Evolutionary conservation across 2,329 filamentous ascomycete species (phyloP), one percentile per base, ranked within the genome.

Genomic region (Raffaelea arxii): DNA sequence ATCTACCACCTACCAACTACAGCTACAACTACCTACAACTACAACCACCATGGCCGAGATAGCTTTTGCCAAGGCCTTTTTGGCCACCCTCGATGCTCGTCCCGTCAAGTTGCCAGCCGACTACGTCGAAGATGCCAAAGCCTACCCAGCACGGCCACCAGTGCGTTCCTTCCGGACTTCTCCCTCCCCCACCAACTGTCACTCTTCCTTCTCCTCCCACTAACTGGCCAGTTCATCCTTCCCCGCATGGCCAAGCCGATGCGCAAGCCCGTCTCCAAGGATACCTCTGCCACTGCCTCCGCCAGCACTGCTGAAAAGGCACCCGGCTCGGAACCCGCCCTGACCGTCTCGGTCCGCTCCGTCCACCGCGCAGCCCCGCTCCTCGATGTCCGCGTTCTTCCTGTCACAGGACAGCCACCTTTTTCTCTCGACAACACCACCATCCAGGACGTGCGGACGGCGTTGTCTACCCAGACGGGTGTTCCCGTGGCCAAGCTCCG

Each of bases 101-200:
- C 84, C 89, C 7, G 65, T 81, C 57, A 94, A 90, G 71, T 77
- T 97, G 53, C 80, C 84, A n/a, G 72, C 86, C 53, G 88, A 97
- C 64, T 85, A 96, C 78, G 82, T 94, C 64, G 86, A 91, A 65
- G 87, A 96, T 60, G 80, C 87, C 43, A 82, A 81, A 57, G 79
- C 75, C 54, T 90, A 91, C 62, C 84, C 86, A 22, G 71, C 84
- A 23, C 80, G 85, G 51, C 74, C 80, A 54, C 84, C 89, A 16
- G 91, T 96, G 77, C 25, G 81, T 63, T 43, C 12, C 19, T 39
- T 25, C 24, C 10, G 6, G 22, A 4, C 25, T 18, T 36, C 18
- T 23, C n/a, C 6, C 18, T 48, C 23, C 41, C 30, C 41, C 9
- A 41, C 1, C n/a, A 6, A 25, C 27, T 46, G n/a, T 21, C 25